These are phyloP conservation scores for Ustilago lituana DNA, from an alignment of 1,284 basidiomycete species.

Conservation along the genomic window DNA sequence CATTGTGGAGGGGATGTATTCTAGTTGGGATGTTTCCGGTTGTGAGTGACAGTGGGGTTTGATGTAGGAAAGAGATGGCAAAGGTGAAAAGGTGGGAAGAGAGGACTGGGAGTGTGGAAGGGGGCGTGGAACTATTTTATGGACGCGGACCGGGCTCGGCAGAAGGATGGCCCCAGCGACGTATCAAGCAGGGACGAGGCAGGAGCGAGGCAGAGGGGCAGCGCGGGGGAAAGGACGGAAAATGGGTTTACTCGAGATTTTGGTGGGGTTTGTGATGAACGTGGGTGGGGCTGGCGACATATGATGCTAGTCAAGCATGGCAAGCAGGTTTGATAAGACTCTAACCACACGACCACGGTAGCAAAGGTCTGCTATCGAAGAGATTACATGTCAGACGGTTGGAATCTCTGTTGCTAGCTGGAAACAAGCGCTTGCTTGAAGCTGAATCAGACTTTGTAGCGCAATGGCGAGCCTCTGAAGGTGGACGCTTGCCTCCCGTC, in stretches of 20 bases:
- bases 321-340: slow-evolving; percentile 1
- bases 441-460: too few species aligned
- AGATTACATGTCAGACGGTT: neutral
- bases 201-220: slow-evolving; percentile 2
- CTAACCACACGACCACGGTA: slow-evolving; percentile 3
- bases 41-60: neutral
- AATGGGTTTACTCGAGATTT: neutral
- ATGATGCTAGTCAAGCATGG: too few species aligned
- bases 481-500: too few species aligned
- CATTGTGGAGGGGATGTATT: slow-evolving; percentile 16
- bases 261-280: slow-evolving; percentile 7
- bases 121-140: too few species aligned
- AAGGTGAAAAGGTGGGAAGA: neutral
- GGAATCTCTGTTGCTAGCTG: slow-evolving; percentile 1
- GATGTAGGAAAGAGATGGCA: neutral
- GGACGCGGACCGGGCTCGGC: neutral
- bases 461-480: too few species aligned
- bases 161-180: slow-evolving; percentile 5
- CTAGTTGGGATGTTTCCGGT: neutral
- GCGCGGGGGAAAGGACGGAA: slow-evolving; percentile 8
- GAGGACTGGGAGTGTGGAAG: neutral
- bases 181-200: neutral
- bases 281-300: too few species aligned
- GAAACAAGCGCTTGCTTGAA: neutral
- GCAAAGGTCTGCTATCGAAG: neutral